Conservation (phyloP, 768 basidiomycete genomes). For the Collybia nuda region DNA sequence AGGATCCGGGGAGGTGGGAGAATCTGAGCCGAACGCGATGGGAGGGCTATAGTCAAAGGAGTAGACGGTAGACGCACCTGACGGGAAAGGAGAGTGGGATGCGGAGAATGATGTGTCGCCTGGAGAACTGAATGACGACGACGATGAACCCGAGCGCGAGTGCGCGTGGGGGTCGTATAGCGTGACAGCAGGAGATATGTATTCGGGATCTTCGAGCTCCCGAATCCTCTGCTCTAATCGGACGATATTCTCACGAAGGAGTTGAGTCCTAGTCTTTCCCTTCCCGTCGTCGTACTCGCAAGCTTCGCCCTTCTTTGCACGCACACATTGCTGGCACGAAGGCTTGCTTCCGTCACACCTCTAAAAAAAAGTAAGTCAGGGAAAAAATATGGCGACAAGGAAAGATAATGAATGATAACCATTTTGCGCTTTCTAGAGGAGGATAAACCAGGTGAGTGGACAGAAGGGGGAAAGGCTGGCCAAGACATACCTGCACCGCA, state of each 20-base stretch:
- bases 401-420: slow-evolving; percentile 33
- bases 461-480: slow-evolving; percentile 10
- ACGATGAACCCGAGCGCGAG: slow-evolving; percentile 53
- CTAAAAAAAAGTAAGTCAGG: slow-evolving; percentile 32
- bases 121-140: slow-evolving; percentile 55
- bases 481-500: slow-evolving; percentile 59
- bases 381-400: slow-evolving; percentile 1
- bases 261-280: slow-evolving; percentile 78
- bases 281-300: slow-evolving; percentile 87
- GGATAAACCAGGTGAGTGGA: too few relatives aligned
- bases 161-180: slow-evolving; percentile 67
- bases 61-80: slow-evolving; percentile 34
- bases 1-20: slow-evolving; percentile 49
- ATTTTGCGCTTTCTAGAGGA: slow-evolving; percentile 65
- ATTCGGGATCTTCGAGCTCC: slow-evolving; percentile 76
- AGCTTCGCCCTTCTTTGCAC: slow-evolving; percentile 71
- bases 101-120: slow-evolving; percentile 49
- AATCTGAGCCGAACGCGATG: slow-evolving; percentile 26
- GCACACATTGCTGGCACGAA: slow-evolving; percentile 74
- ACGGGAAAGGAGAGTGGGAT: slow-evolving; percentile 60
- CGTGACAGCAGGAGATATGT: slow-evolving; percentile 64
- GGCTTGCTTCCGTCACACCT: slow-evolving; percentile 79
- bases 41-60: neutral
- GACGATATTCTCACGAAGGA: slow-evolving; percentile 74
- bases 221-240: slow-evolving; percentile 70